Base-by-base conservation (phyloP, 805 yeast genomes). In the Zygotorulaspora chibaensis region DNA sequence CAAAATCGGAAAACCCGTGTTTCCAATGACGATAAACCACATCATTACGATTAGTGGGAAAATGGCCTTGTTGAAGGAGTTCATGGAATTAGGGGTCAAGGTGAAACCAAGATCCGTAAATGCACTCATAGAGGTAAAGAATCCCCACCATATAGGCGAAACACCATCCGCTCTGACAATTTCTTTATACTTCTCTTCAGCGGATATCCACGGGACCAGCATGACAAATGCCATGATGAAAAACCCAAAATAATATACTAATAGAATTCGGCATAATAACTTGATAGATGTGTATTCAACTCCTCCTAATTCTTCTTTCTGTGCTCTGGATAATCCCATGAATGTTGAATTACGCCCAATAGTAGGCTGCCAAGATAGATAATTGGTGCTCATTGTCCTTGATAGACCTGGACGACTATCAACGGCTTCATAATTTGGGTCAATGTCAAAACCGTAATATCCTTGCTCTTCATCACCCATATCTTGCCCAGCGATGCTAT, bases 281-380 rank as follows among this genome's bases (percentile, higher is more conserved):
- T 88, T 88, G 47, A 87, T 75, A 0, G 99, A 88, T 36, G 97
- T 76, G 62, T 93, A 93, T 61, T 93, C 99, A 12, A 93, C 96
- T 40, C 99, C 99, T 31, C 99, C 99, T 31, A 93, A 69, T 63
- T 93, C 99, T 48, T 86, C 95, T 58, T 87, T 89, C 63, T 93
- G 98, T 18, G 76, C 82, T 30, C 81, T 87, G 2, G 87, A 80
- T 35, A 93, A 65, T 12, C 84, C 84, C 2, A 88, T 84, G 71
- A 93, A 93, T 0, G 90, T 83, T 0, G 98, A 91, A 65, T 93
- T 93, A 64, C 97, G 77, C 9, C 96, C 98, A 29, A 93, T 76
- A 0, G 93, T 86, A 2, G 98, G 97, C 27, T 76, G 77, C 87
- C 95, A 89, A 0, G 97, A 89, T 18, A 91, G 69, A 56, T 90